Conservation (phyloP, 2,329 filamentous ascomycete species). For the Thermoascus crustaceus region DNA sequence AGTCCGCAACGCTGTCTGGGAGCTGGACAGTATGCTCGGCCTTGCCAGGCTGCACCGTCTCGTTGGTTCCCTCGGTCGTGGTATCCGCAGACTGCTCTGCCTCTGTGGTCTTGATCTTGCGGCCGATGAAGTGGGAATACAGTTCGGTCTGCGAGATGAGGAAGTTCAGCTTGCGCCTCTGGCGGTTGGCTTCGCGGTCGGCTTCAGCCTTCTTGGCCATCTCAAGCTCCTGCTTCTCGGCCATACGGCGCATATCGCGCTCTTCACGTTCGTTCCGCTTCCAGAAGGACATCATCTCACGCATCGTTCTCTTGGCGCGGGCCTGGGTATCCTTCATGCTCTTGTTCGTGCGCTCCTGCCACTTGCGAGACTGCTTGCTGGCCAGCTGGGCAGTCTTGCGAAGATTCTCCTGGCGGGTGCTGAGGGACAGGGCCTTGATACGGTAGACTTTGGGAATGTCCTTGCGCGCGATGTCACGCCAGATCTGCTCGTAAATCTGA, state of each 20-base stretch:
- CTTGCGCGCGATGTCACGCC: constrained; percentile 87
- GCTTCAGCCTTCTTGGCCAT: constrained; percentile 95
- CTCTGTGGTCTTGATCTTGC: constrained; percentile 97
- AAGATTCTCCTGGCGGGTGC: constrained; percentile 85
- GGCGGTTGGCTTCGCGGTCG: constrained; percentile 90
- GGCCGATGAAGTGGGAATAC: constrained; percentile 98
- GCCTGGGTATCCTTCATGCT: constrained; percentile 96
- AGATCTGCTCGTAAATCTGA: constrained; percentile 95
- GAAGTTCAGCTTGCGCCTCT: constrained; percentile 99
- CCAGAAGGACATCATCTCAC: constrained; percentile 99
- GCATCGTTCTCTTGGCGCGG: constrained; percentile 93
- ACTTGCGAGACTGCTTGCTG: constrained; percentile 92
- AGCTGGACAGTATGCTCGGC: constrained; percentile 40
- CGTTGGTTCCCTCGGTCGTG: constrained; percentile 53
- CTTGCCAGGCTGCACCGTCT: constrained; percentile 25
- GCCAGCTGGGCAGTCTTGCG: constrained; percentile 96
- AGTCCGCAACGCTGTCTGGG: constrained; percentile 39
- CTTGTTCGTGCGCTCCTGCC: constrained; percentile 97
- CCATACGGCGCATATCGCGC: constrained; percentile 84
- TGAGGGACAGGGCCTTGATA: constrained; percentile 75
- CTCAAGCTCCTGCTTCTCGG: constrained; percentile 91
- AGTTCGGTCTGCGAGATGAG: constrained; percentile 97
- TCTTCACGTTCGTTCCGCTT: constrained; percentile 98
- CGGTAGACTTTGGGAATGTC: constrained; percentile 89
- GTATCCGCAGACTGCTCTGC: constrained; percentile 86